A percentile compares a stretch with the other conserved stretches of the same genome.
phyloP scores from a whole-genome alignment of 1,284 basidiomycete genomes.

The Caloboletus inedulis region DNA sequence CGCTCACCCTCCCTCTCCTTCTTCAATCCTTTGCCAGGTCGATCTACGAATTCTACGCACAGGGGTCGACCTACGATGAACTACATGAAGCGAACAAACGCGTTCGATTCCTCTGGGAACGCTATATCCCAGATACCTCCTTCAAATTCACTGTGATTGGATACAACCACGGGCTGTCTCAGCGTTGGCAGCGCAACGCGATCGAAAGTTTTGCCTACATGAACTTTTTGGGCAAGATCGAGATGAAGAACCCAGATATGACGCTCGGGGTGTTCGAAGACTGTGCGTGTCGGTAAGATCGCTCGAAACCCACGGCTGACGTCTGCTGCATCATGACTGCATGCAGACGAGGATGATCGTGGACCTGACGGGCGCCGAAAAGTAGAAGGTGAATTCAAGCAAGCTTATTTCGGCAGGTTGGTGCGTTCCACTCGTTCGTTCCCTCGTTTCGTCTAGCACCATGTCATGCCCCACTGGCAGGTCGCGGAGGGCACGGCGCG shows the following conservation, averaged over 20 bases:
- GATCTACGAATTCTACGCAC: slow-evolving; percentile 73
- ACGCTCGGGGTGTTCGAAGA: slow-evolving; percentile 86
- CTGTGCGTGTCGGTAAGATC: slow-evolving; percentile 52
- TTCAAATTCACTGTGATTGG: slow-evolving; percentile 82
- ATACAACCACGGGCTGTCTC: slow-evolving; percentile 74
- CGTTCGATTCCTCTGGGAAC: slow-evolving; percentile 53
- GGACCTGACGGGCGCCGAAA: slow-evolving; percentile 47
- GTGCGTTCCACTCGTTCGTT: slow-evolving; percentile 48
- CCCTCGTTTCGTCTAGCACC: not conserved
- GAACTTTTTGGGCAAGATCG: slow-evolving; percentile 78
- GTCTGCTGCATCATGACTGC: not conserved
- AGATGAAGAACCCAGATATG: slow-evolving; percentile 80
- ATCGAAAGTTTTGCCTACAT: slow-evolving; percentile 87
- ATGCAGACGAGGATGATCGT: slow-evolving; percentile 49
- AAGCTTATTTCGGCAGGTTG: slow-evolving; percentile 82
- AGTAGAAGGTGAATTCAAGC: slow-evolving; percentile 64
- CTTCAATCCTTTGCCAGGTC: slow-evolving; percentile 46
- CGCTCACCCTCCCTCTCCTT: slow-evolving; percentile 1
- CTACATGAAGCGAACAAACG: slow-evolving; percentile 60
- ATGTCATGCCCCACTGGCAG: slow-evolving; percentile 37
- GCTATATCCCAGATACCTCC: slow-evolving; percentile 61
- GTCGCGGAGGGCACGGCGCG: slow-evolving; percentile 73
- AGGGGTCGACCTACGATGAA: slow-evolving; percentile 63
- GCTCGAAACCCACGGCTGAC: slow-evolving; percentile 1
- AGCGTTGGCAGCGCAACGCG: slow-evolving; percentile 60